These are phyloP conservation scores for Helotiales sp. DNA, from an alignment of 2,329 filamentous ascomycete species.

Conservation along the genomic window DNA sequence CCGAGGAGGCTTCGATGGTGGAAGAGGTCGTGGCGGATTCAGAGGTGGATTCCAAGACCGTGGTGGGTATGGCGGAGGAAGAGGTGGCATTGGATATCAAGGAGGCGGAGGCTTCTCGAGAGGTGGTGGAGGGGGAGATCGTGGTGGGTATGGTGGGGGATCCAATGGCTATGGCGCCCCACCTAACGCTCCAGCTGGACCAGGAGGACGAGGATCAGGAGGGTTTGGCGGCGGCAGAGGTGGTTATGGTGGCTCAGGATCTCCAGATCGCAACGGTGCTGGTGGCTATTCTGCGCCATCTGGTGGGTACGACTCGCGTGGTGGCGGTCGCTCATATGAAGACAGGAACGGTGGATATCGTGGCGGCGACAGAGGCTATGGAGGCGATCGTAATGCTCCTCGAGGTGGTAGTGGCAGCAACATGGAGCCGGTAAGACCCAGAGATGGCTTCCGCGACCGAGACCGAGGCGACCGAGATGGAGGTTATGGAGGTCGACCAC, in stretches of 20 bases:
- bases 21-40: conserved; percentile 41
- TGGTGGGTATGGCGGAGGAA: conserved; percentile 31
- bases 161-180: conserved; percentile 53
- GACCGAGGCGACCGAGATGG: conserved; percentile 51
- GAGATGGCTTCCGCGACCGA: conserved; percentile 39
- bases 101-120: conserved; percentile 32
- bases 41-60: conserved; percentile 35
- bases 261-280: conserved; percentile 33
- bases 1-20: conserved; percentile 38
- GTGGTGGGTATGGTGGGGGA: conserved; percentile 30
- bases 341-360: conserved; percentile 53
- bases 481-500: conserved; percentile 53
- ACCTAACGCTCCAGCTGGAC: conserved; percentile 63
- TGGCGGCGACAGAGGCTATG: conserved; percentile 40
- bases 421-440: conserved; percentile 75
- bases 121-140: conserved; percentile 30
- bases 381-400: conserved; percentile 39
- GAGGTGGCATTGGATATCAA: conserved; percentile 36
- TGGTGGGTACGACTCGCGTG: conserved; percentile 54
- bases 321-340: conserved; percentile 59
- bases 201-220: conserved; percentile 52
- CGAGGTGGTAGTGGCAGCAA: conserved; percentile 62
- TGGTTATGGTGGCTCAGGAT: conserved; percentile 33
- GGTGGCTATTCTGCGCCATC: conserved; percentile 31
- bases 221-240: conserved; percentile 41